These are phyloP conservation scores for Pseudogymnoascus sp. DNA, from an alignment of 2,329 filamentous ascomycete species.

Conservation along the genomic window DNA sequence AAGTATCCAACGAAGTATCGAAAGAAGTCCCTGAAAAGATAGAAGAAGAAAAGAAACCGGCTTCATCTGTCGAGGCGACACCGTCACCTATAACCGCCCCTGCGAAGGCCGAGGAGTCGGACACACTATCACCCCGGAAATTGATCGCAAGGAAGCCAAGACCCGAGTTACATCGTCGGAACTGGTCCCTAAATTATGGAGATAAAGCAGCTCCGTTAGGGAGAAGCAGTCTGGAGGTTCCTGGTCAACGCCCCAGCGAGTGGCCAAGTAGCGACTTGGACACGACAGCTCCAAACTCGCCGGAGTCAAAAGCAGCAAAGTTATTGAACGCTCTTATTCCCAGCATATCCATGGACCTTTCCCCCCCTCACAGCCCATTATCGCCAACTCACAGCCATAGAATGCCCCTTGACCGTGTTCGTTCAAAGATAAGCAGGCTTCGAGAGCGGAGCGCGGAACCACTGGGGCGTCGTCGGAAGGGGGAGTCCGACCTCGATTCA, in stretches of 20 bases:
- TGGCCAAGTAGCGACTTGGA: slow-evolving; percentile 27
- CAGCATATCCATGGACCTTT: slow-evolving; percentile 56
- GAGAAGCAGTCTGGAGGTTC: slow-evolving; percentile 43
- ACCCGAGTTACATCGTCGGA: neutral
- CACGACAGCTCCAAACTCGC: slow-evolving; percentile 36
- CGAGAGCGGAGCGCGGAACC: slow-evolving; percentile 24
- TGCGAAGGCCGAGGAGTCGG: slow-evolving; percentile 11
- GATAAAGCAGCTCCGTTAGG: neutral
- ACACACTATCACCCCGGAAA: neutral
- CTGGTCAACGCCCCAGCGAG: slow-evolving; percentile 24
- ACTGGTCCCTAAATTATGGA: slow-evolving; percentile 6
- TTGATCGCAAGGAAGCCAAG: slow-evolving; percentile 4
- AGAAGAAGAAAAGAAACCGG: slow-evolving; percentile 14
- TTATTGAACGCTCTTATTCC: slow-evolving; percentile 42
- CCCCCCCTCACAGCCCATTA: slow-evolving; percentile 56
- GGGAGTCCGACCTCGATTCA: neutral
- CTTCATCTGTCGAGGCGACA: slow-evolving; percentile 18
- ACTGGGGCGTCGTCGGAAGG: neutral
- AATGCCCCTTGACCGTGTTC: slow-evolving; percentile 38
- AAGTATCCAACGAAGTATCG: neutral
- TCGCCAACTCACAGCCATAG: slow-evolving; percentile 47
- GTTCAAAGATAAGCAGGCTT: slow-evolving; percentile 34
- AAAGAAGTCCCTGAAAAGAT: slow-evolving; percentile 23
- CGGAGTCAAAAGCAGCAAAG: slow-evolving; percentile 22
- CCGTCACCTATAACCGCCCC: slow-evolving; percentile 15